These are phyloP conservation scores for Rhizopus stolonifer DNA, from an alignment of 371 early-diverging fungal genomes.

Conservation along the genomic window DNA sequence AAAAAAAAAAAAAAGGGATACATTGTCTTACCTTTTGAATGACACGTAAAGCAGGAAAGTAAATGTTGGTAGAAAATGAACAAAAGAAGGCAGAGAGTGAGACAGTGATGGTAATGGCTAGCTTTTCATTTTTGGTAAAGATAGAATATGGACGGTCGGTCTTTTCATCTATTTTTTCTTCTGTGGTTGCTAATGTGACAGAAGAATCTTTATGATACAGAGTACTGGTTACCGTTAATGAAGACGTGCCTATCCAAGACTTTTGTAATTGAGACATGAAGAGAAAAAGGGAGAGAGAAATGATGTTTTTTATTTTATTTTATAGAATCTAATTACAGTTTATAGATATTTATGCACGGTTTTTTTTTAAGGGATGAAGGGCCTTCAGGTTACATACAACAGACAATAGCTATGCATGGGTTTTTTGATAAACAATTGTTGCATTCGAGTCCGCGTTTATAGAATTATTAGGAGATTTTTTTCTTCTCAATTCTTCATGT, in stretches of 20 bases:
- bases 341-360: no score
- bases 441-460: not conserved
- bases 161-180: not conserved
- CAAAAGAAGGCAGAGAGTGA: constrained; percentile 14
- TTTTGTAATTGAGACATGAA: not conserved
- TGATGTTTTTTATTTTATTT: no score
- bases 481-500: no score
- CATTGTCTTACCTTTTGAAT: constrained; percentile 13
- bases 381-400: no score
- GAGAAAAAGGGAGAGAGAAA: not conserved
- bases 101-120: constrained; percentile 3
- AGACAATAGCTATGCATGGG: no score
- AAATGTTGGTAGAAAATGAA: constrained; percentile 24
- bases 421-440: not conserved
- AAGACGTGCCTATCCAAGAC: not conserved
- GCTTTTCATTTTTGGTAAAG: constrained; percentile 5
- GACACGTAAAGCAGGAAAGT: constrained; percentile 15
- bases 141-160: constrained; percentile 4
- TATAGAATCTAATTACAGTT: no score
- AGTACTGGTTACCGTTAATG: not conserved
- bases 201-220: not conserved
- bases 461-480: no score
- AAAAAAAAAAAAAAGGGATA: not conserved
- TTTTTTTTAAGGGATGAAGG: no score
- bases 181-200: not conserved